phyloP scores from a whole-genome alignment of 495 filamentous ascomycete genomes.

The Aspergillus ostianus region DNA sequence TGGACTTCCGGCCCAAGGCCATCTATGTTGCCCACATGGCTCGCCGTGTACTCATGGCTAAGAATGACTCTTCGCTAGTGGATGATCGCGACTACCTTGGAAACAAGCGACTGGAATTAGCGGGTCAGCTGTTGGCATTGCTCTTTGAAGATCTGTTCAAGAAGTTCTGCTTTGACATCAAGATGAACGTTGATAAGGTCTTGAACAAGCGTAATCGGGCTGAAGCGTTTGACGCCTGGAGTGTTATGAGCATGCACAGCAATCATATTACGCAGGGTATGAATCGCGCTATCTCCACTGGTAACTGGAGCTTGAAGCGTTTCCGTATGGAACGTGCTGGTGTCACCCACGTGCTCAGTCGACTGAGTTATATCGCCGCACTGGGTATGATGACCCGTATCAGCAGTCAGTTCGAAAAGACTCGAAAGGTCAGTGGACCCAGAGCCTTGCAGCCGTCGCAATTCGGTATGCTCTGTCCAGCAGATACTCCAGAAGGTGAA shows the following conservation, averaged over 20 bases:
- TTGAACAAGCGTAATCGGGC: slow-evolving; percentile 86
- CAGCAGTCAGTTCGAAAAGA: slow-evolving; percentile 98
- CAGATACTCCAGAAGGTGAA: slow-evolving; percentile 98
- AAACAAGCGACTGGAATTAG: slow-evolving; percentile 93
- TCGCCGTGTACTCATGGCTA: slow-evolving; percentile 87
- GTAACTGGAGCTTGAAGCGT: slow-evolving; percentile 95
- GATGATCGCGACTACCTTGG: slow-evolving; percentile 98
- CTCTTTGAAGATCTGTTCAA: slow-evolving; percentile 98
- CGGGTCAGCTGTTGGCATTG: slow-evolving; percentile 89
- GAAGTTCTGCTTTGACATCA: slow-evolving; percentile 81
- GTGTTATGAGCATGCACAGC: slow-evolving; percentile 71
- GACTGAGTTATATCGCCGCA: slow-evolving; percentile 93
- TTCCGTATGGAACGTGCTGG: slow-evolving; percentile 98
- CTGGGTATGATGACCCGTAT: slow-evolving; percentile 99
- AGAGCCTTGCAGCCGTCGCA: slow-evolving; percentile 95
- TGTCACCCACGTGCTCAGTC: slow-evolving; percentile 93
- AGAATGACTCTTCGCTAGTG: slow-evolving; percentile 80
- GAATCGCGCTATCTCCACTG: slow-evolving; percentile 90
- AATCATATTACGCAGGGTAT: slow-evolving; percentile 85
- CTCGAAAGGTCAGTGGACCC: slow-evolving; percentile 90
- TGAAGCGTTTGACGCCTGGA: slow-evolving; percentile 78
- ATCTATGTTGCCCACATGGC: slow-evolving; percentile 96
- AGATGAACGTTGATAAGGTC: slow-evolving; percentile 88
- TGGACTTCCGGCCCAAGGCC: slow-evolving; percentile 93
- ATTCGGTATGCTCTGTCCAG: slow-evolving; percentile 95